These are phyloP conservation scores for Lavandula angustifolia DNA, from an alignment of 257 asterid species.

Conservation along the genomic window DNA sequence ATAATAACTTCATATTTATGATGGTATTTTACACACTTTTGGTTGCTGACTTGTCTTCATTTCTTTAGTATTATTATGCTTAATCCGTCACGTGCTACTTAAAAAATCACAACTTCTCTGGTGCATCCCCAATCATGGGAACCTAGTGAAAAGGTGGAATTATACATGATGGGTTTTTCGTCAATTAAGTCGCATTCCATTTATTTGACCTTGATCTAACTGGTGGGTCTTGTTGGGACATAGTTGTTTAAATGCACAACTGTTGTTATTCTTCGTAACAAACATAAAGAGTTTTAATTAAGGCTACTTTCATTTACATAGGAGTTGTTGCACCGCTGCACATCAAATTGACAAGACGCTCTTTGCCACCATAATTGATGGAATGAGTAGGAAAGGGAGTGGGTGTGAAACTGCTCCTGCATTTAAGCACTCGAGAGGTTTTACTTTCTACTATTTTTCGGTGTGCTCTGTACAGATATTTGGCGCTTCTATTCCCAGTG, in stretches of 20 bases:
- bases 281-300: background rate
- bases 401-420: constrained; percentile 22
- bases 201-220: background rate
- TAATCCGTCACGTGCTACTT: constrained; percentile 5
- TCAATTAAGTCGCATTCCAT: background rate
- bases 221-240: background rate
- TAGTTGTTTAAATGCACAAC: background rate
- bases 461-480: constrained; percentile 37
- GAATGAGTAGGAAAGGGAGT: constrained; percentile 4
- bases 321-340: constrained; percentile 22
- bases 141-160: background rate
- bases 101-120: background rate
- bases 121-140: background rate
- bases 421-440: constrained; percentile 16
- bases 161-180: background rate
- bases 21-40: constrained; percentile 13
- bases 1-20: constrained; percentile 34
- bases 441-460: constrained; percentile 21
- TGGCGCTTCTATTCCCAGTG: constrained; percentile 28
- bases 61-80: background rate
- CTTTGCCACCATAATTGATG: constrained; percentile 24
- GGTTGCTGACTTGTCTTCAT: background rate
- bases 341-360: constrained; percentile 20
- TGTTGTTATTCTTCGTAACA: background rate
- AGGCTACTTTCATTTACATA: background rate